phyloP scores from a whole-genome alignment of 2,329 filamentous ascomycete genomes.

The Orbilia quercus region DNA sequence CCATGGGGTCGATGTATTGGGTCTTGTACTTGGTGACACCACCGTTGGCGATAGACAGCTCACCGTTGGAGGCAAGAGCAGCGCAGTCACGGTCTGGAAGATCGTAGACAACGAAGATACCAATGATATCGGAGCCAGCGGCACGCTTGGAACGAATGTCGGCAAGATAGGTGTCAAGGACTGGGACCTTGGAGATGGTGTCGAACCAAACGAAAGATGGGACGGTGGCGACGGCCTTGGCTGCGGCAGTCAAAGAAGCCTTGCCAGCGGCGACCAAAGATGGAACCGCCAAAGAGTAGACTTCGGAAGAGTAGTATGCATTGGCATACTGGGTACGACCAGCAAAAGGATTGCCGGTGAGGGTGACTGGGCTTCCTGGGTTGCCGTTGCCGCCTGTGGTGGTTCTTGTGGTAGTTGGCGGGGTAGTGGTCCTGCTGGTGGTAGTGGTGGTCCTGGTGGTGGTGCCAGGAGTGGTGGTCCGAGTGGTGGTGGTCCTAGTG shows the following conservation, averaged over 20 bases:
- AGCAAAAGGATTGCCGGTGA: constrained; percentile 66
- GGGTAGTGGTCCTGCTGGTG: constrained; percentile 3
- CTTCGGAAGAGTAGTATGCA: constrained; percentile 69
- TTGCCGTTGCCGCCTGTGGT: constrained; percentile 15
- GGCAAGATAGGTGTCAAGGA: constrained; percentile 66
- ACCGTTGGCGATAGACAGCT: constrained; percentile 67
- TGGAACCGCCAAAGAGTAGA: constrained; percentile 71
- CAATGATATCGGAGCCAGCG: constrained; percentile 58
- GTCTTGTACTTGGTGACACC: constrained; percentile 69
- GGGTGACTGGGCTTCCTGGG: constrained; percentile 49
- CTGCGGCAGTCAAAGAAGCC: constrained; percentile 60
- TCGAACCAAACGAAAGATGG: constrained; percentile 70
- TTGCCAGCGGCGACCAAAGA: constrained; percentile 68
- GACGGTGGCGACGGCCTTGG: constrained; percentile 68
- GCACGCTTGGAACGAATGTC: constrained; percentile 62
- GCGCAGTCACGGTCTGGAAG: constrained; percentile 71
- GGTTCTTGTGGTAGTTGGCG: constrained; percentile 32
- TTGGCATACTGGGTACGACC: constrained; percentile 69
- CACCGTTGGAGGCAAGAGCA: constrained; percentile 70
- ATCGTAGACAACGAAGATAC: constrained; percentile 69
- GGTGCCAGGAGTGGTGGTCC: constrained; percentile 14
- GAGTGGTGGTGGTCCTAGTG: constrained; percentile 8
- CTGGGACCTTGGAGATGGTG: constrained; percentile 66
- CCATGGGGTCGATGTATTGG: constrained; percentile 66
- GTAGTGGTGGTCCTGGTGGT: constrained; percentile 19